Percentiles rank a stretch among this genome's conserved stretches.
Evolutionary conservation across 164 flowering plant genomes (phyloP).

Genomic region (Chimonanthus salicifolius): DNA sequence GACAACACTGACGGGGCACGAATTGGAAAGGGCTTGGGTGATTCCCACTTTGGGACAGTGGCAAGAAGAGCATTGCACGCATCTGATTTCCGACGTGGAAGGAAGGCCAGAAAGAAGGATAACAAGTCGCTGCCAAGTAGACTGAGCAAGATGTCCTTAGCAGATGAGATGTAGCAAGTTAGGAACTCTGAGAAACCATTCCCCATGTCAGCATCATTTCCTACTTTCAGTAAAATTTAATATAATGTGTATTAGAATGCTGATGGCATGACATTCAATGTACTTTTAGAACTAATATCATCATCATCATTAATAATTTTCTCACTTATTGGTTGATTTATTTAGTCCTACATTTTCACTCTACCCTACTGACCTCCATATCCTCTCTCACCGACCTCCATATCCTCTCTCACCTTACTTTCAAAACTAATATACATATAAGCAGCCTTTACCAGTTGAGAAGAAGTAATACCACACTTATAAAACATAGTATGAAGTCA

Average conservation of each 20-base stretch:
- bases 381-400: too few relatives aligned
- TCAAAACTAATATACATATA: too few relatives aligned
- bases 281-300: background rate
- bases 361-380: too few relatives aligned
- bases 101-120: slow-evolving; percentile 26
- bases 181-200: background rate
- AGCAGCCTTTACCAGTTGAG: too few relatives aligned
- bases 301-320: background rate
- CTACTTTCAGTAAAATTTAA: background rate
- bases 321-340: too few relatives aligned
- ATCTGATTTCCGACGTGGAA: slow-evolving; percentile 28
- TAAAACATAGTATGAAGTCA: too few relatives aligned
- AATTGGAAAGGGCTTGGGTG: background rate
- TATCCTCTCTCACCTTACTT: too few relatives aligned
- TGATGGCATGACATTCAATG: background rate
- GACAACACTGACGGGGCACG: background rate
- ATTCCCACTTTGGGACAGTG: slow-evolving; percentile 27
- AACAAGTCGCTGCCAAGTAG: slow-evolving; percentile 41
- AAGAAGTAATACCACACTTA: too few relatives aligned
- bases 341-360: too few relatives aligned
- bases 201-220: background rate
- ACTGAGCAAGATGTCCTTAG: slow-evolving; percentile 48
- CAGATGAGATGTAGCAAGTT: slow-evolving; percentile 21
- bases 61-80: slow-evolving; percentile 49
- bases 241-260: background rate